phyloP scores from a whole-genome alignment of 306 rosid species.

The Urtica urens region DNA sequence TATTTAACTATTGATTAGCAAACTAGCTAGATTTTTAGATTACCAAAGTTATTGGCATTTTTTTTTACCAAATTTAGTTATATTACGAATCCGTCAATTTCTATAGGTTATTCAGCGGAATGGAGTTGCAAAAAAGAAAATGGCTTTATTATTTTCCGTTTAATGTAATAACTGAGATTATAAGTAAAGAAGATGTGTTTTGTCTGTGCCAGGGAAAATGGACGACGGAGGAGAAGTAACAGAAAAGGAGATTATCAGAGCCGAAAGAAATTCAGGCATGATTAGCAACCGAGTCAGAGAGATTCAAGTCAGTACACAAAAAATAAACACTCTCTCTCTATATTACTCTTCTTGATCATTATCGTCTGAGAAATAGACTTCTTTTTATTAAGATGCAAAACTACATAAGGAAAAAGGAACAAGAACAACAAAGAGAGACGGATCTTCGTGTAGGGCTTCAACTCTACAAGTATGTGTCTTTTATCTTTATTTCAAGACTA shows the following conservation, averaged over 20 bases:
- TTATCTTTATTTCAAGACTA: too few species aligned
- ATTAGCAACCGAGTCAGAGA: constrained; percentile 82
- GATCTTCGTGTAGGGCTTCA: constrained; percentile 75
- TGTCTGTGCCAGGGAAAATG: constrained; percentile 61
- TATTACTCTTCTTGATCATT: neutral
- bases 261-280: constrained; percentile 88
- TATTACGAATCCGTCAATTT: too few species aligned
- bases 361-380: neutral
- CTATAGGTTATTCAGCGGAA: too few species aligned
- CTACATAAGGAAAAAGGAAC: constrained; percentile 59
- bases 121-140: too few species aligned
- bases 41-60: too few species aligned
- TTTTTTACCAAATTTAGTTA: too few species aligned
- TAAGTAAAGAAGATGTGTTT: too few species aligned
- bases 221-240: constrained; percentile 49
- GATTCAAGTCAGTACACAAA: constrained; percentile 62
- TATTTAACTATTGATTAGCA: too few species aligned
- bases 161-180: too few species aligned
- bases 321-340: neutral
- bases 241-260: constrained; percentile 89
- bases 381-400: constrained; percentile 62
- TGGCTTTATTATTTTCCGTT: too few species aligned
- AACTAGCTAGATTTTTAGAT: too few species aligned
- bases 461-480: constrained; percentile 73
- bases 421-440: constrained; percentile 47